Conservation (phyloP, 106 monocot genomes). For the Apostasia shenzhenica region DNA sequence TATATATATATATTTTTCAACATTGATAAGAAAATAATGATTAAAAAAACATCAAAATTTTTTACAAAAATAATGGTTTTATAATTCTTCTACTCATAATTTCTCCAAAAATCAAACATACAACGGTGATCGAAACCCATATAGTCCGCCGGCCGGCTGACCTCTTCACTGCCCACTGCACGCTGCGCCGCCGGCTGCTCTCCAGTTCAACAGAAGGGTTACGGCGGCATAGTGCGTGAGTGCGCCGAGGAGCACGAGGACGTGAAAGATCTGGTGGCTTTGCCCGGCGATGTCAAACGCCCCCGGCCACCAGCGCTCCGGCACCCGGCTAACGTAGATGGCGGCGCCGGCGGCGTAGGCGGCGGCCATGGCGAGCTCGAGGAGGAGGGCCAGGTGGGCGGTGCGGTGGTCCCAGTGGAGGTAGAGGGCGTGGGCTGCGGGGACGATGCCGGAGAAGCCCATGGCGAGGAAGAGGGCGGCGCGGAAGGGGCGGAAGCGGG, state of each 20-base stretch:
- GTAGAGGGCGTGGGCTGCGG: constrained; percentile 55
- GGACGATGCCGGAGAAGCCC: constrained; percentile 83
- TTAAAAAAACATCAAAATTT: too few species aligned
- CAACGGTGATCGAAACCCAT: too few species aligned
- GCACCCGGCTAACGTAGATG: constrained; percentile 65
- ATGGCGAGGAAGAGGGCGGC: constrained; percentile 70
- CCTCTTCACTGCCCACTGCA: neutral
- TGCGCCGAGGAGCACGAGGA: constrained; percentile 73
- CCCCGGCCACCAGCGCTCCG: constrained; percentile 83
- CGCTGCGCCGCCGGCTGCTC: constrained; percentile 10
- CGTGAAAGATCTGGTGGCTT: constrained; percentile 95
- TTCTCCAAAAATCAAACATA: too few species aligned
- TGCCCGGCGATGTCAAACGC: constrained; percentile 75
- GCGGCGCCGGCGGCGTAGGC: constrained; percentile 59
- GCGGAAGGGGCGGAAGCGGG: constrained; percentile 64
- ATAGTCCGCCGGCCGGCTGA: too few species aligned
- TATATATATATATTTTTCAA: too few species aligned
- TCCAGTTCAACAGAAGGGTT: constrained; percentile 54
- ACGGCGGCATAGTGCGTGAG: constrained; percentile 65
- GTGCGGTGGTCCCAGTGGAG: constrained; percentile 51
- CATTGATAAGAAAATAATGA: too few species aligned
- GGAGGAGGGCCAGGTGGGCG: constrained; percentile 44
- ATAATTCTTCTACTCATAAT: too few species aligned
- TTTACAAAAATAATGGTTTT: too few species aligned
- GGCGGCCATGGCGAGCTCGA: constrained; percentile 62